Conservation (phyloP, 1,284 basidiomycete species). For the Ceratobasidium sp. region DNA sequence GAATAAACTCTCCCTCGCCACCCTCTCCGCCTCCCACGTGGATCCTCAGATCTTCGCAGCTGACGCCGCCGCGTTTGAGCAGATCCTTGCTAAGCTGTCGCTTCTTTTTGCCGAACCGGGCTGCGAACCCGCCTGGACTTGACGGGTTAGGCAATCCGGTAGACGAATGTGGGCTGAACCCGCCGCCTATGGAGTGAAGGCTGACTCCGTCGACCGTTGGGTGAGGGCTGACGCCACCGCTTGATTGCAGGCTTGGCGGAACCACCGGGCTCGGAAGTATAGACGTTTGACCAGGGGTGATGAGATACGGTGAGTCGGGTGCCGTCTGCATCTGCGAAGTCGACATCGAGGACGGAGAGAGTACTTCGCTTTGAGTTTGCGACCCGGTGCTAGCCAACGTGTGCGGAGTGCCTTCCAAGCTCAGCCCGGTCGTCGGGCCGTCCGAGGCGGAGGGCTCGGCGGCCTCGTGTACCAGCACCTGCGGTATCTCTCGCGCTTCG, state of each 20-base stretch:
- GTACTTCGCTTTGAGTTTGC: background rate
- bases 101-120: slow-evolving; percentile 34
- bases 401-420: background rate
- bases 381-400: background rate
- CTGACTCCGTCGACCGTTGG: background rate
- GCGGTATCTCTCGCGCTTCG: background rate
- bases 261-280: background rate
- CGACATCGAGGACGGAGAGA: background rate
- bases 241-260: background rate
- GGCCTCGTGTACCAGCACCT: slow-evolving; percentile 7
- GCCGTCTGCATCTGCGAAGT: background rate
- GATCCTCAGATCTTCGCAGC: slow-evolving; percentile 9
- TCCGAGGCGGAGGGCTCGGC: background rate
- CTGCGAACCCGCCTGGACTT: background rate
- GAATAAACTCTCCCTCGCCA: background rate
- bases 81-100: slow-evolving; percentile 26
- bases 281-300: background rate
- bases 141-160: background rate
- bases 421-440: background rate
- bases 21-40: background rate
- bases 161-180: background rate
- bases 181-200: background rate
- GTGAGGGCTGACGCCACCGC: background rate
- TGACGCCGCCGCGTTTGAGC: background rate
- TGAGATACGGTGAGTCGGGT: background rate